Conservation (phyloP, 805 yeast genomes). For the Maudiozyma bulderi region DNA sequence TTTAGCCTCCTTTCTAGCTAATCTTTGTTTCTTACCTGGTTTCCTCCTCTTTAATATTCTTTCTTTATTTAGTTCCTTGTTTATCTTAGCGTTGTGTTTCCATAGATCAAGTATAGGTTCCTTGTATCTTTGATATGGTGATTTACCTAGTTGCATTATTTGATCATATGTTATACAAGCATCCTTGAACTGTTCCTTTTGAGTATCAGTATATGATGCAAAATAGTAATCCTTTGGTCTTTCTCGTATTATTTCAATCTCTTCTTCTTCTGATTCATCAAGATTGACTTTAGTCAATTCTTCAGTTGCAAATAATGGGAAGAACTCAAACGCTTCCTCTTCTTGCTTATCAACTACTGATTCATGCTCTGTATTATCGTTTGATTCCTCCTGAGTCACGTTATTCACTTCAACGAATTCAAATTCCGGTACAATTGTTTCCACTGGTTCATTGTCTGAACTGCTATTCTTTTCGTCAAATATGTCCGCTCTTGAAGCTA, state of each 20-base stretch:
- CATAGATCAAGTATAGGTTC: conserved; percentile 11
- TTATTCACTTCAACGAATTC: conserved; percentile 2
- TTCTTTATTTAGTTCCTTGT: conserved; percentile 6
- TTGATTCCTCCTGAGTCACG: background rate
- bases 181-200: conserved; percentile 7
- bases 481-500: conserved; percentile 4
- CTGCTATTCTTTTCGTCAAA: background rate
- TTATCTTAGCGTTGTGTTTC: conserved; percentile 14
- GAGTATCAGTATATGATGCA: conserved; percentile 9
- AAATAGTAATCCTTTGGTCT: conserved; percentile 22
- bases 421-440: background rate
- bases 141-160: conserved; percentile 5
- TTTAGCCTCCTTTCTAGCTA: conserved; percentile 19
- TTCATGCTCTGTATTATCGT: conserved; percentile 8
- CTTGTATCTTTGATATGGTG: conserved; percentile 6
- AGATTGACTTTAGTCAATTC: conserved; percentile 22
- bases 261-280: conserved; percentile 8
- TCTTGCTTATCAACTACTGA: background rate
- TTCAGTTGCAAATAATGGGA: conserved; percentile 23
- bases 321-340: conserved; percentile 15
- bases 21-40: conserved; percentile 28
- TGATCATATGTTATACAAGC: conserved; percentile 17
- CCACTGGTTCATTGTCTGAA: background rate
- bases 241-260: conserved; percentile 5
- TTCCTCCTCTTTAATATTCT: conserved; percentile 15